A percentile compares a stretch with the other conserved stretches of the same genome.
Evolutionary conservation across 257 asterid genomes (phyloP).

Genomic region (Przewalskia tangutica): DNA sequence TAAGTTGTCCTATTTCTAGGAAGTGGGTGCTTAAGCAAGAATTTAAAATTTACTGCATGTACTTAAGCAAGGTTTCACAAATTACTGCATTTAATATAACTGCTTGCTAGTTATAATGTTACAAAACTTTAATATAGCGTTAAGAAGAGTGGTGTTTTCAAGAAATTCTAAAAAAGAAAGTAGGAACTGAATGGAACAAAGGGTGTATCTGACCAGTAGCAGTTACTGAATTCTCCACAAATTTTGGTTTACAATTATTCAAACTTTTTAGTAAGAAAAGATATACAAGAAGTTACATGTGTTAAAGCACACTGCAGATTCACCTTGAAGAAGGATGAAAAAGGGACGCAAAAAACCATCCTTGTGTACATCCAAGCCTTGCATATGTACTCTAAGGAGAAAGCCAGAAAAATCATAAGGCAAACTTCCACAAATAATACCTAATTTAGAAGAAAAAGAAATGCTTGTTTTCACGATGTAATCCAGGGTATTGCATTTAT

Average conservation of each 20-base stretch:
- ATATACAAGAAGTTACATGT: not conserved
- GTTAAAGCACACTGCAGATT: not conserved
- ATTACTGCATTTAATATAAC: too few species aligned
- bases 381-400: constrained; percentile 59
- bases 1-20: not conserved
- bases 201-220: not conserved
- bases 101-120: not conserved
- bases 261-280: not conserved
- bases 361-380: constrained; percentile 78
- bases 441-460: not conserved
- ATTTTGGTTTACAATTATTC: not conserved
- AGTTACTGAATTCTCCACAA: not conserved
- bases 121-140: not conserved
- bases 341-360: constrained; percentile 81
- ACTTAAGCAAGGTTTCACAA: not conserved
- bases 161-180: not conserved
- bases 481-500: not conserved
- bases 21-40: not conserved
- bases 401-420: not conserved
- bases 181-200: not conserved
- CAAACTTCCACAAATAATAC: not conserved
- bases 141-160: not conserved
- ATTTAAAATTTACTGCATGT: not conserved
- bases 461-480: not conserved
- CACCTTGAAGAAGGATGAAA: constrained; percentile 65